phyloP scores from a whole-genome alignment of 1,139 yeast species.

The Geotrichum europaeum region DNA sequence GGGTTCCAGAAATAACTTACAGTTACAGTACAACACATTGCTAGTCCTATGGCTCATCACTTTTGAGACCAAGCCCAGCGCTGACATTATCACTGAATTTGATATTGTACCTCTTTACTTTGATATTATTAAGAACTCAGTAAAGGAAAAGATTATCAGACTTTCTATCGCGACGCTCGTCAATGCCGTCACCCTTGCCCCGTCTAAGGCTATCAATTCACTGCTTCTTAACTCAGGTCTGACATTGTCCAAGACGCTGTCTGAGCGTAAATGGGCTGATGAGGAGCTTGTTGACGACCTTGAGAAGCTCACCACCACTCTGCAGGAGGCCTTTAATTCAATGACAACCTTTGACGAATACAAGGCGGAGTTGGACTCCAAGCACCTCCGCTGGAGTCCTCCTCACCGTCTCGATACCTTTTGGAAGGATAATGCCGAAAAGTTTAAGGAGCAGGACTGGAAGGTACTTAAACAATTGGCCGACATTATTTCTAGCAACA shows the following conservation, averaged over 20 bases:
- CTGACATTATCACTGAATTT: conserved; percentile 43
- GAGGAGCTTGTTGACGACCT: conserved; percentile 82
- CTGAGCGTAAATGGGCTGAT: conserved; percentile 90
- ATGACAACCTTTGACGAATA: conserved; percentile 93
- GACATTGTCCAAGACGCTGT: conserved; percentile 58
- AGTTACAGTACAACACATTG: conserved; percentile 74
- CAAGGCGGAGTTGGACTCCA: conserved; percentile 72
- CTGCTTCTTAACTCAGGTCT: conserved; percentile 74
- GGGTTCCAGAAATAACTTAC: conserved; percentile 55
- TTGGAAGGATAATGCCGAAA: conserved; percentile 76
- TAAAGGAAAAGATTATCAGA: conserved; percentile 87
- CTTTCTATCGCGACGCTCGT: conserved; percentile 68
- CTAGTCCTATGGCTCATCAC: conserved; percentile 81
- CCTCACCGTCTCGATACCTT: conserved; percentile 83
- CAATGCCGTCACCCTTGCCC: conserved; percentile 35
- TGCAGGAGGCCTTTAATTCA: conserved; percentile 67
- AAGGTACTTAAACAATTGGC: conserved; percentile 57
- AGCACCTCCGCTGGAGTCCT: conserved; percentile 83
- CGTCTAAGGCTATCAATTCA: conserved; percentile 51
- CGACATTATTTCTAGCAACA: conserved; percentile 28
- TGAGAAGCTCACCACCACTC: conserved; percentile 47
- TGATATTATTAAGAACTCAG: conserved; percentile 67
- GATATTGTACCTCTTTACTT: conserved; percentile 50
- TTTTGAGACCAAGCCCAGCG: conserved; percentile 55
- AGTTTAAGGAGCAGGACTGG: conserved; percentile 75